Evolutionary conservation across 805 yeast genomes (phyloP), one percentile per base, ranked within the genome.

Genomic region (Priceomyces medius): DNA sequence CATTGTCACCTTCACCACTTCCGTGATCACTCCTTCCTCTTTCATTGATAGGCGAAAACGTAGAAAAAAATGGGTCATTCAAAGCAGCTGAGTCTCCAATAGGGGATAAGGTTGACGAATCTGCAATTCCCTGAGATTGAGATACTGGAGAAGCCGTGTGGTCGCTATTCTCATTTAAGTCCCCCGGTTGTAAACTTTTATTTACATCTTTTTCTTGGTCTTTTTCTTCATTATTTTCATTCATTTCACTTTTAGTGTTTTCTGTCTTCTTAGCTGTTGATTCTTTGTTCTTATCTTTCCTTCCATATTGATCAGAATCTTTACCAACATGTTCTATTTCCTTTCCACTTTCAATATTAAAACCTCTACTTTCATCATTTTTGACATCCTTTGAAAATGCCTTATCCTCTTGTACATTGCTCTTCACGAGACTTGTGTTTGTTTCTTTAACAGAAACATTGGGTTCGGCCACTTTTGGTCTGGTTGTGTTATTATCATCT

Each of bases 21-120:
- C 43, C 37, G 6, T 14, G n/a, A 12, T 21, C 9, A 13, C 20
- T 18, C 7, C 13, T 32, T 19, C 20, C 23, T 2, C 27, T 28
- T 35, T 47, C 50, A 18, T 35, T 29, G 10, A 47, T 44, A 16
- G 48, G 37, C 2, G 31, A 36, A 26, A 45, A 18, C 18, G 39
- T 40, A 10, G 21, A 27, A 20, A 44, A 44, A 16, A 40, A 40
- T n/a, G 41, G 36, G 20, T 44, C 48, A 42, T 41, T 41, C 20
- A 38, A 14, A 3, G 36, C 31, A 24, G 41, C 39, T 4, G 37
- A 23, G 24, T 40, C 47, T 3, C 37, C 47, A 32, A 44, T 24
- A 26, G 41, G 46, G 6, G 46, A 43, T 17, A 43, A 21, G 20
- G 28, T 35, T 12, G 46, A 43, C 12, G 46, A 43, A 27, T 43